Conservation (phyloP, 352 stramenopile species). For the Pythium aristosporum region DNA sequence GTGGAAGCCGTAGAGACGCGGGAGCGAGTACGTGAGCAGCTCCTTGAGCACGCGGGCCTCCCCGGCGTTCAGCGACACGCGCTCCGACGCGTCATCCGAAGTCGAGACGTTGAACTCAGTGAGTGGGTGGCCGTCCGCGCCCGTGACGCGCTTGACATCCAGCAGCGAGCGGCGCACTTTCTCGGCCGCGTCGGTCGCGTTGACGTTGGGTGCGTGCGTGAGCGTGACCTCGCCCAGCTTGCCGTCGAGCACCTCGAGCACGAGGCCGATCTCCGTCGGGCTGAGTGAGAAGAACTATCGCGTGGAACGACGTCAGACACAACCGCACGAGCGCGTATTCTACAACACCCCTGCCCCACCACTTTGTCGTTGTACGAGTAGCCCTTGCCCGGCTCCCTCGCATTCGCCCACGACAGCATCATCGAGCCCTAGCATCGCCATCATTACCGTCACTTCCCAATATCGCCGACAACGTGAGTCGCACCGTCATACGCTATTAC, state of each 20-base stretch:
- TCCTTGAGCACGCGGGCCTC: slow-evolving; percentile 65
- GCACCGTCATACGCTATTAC: not conserved
- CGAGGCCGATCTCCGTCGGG: slow-evolving; percentile 69
- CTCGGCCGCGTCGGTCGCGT: slow-evolving; percentile 52
- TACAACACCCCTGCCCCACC: slow-evolving; percentile 23
- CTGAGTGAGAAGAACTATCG: slow-evolving; percentile 78
- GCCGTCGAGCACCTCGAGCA: slow-evolving; percentile 76
- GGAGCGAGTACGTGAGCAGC: slow-evolving; percentile 75
- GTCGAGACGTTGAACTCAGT: slow-evolving; percentile 51
- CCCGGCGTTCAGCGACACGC: slow-evolving; percentile 58
- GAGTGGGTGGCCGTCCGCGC: slow-evolving; percentile 47
- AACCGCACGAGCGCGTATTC: not conserved
- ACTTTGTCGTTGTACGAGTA: slow-evolving; percentile 77
- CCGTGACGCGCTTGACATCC: slow-evolving; percentile 41
- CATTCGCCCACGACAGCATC: slow-evolving; percentile 82
- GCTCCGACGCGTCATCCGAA: slow-evolving; percentile 36
- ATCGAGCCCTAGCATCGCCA: slow-evolving; percentile 54
- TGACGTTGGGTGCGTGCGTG: slow-evolving; percentile 80
- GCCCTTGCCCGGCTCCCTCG: slow-evolving; percentile 68
- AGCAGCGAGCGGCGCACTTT: slow-evolving; percentile 43
- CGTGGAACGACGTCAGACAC: too few relatives aligned
- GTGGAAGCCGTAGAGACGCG: slow-evolving; percentile 76
- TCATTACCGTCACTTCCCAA: not conserved
- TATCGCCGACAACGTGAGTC: not conserved
- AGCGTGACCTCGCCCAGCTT: slow-evolving; percentile 64